These are phyloP conservation scores for Helichrysum umbraculigerum DNA, from an alignment of 129 eudicot genomes.

Conservation along the genomic window DNA sequence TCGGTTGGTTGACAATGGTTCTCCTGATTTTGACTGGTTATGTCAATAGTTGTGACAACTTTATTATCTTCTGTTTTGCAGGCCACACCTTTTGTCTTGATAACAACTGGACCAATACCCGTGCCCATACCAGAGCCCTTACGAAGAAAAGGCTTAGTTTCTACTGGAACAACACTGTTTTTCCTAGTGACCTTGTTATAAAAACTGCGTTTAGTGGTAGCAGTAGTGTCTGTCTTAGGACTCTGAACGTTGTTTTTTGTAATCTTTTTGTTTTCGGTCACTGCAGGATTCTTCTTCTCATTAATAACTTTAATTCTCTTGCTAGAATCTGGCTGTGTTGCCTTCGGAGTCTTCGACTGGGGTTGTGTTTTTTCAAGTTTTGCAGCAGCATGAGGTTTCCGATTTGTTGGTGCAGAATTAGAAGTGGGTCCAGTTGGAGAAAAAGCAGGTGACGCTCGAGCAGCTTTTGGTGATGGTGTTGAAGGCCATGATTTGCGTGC, in stretches of 20 bases:
- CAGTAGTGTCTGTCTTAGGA: conserved; percentile 40
- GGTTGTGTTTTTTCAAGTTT: conserved; percentile 54
- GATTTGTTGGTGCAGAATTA: conserved; percentile 53
- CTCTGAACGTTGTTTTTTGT: conserved; percentile 47
- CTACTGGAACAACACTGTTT: conserved; percentile 88
- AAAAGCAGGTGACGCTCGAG: conserved; percentile 31
- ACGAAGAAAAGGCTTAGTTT: conserved; percentile 78
- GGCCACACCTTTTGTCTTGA: conserved; percentile 43
- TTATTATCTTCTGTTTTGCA: conserved; percentile 42
- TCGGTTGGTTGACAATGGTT: conserved; percentile 30
- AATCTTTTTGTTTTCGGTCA: conserved; percentile 45
- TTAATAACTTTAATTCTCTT: conserved; percentile 38
- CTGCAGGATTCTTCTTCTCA: conserved; percentile 52
- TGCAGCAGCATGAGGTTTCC: conserved; percentile 57
- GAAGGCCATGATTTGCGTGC: conserved; percentile 92
- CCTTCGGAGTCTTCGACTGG: conserved; percentile 42
- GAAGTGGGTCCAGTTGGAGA: conserved; percentile 43
- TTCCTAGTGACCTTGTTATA: conserved; percentile 73
- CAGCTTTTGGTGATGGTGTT: conserved; percentile 57
- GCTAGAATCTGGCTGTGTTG: conserved; percentile 45
- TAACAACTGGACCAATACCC: conserved; percentile 40
- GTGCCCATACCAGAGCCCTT: conserved; percentile 65
- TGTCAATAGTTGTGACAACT: conserved; percentile 37
- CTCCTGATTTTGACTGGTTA: conserved; percentile 40
- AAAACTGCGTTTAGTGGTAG: conserved; percentile 59